These are phyloP conservation scores for Auricularia sp. DNA, from an alignment of 768 basidiomycete species.

Conservation along the genomic window DNA sequence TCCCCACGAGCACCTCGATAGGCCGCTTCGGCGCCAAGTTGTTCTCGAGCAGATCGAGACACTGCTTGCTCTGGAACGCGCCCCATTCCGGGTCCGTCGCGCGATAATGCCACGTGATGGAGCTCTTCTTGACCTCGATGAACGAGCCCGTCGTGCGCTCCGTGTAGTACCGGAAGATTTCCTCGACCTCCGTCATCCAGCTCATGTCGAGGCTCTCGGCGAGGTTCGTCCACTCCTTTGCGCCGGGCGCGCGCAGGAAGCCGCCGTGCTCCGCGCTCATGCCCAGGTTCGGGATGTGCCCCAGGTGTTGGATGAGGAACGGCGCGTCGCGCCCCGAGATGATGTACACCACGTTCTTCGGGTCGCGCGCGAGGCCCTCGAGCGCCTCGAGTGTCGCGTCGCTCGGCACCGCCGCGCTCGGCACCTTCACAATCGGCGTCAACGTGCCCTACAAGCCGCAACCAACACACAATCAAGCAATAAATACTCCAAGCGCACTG, in stretches of 20 bases:
- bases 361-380: slow-evolving; percentile 59
- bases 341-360: slow-evolving; percentile 88
- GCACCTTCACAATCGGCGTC: slow-evolving; percentile 91
- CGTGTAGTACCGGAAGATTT: slow-evolving; percentile 94
- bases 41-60: slow-evolving; percentile 91
- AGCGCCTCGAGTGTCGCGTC: slow-evolving; percentile 65
- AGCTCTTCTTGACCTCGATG: slow-evolving; percentile 95
- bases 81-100: slow-evolving; percentile 93
- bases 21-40: slow-evolving; percentile 87
- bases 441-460: slow-evolving; percentile 67
- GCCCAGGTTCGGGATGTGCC: slow-evolving; percentile 70
- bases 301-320: slow-evolving; percentile 88
- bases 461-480: too few species aligned
- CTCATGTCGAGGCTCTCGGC: slow-evolving; percentile 92
- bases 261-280: slow-evolving; percentile 95
- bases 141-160: slow-evolving; percentile 94
- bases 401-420: slow-evolving; percentile 78
- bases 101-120: slow-evolving; percentile 97
- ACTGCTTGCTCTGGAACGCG: slow-evolving; percentile 90
- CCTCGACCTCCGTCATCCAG: slow-evolving; percentile 93
- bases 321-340: slow-evolving; percentile 91
- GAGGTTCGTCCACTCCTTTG: slow-evolving; percentile 71
- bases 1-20: slow-evolving; percentile 94
- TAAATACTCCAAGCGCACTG: too few species aligned
- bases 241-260: slow-evolving; percentile 71